Conservation (phyloP, 225 moss, liverwort and hornwort species). For the Physcomitrellopsis africana region DNA sequence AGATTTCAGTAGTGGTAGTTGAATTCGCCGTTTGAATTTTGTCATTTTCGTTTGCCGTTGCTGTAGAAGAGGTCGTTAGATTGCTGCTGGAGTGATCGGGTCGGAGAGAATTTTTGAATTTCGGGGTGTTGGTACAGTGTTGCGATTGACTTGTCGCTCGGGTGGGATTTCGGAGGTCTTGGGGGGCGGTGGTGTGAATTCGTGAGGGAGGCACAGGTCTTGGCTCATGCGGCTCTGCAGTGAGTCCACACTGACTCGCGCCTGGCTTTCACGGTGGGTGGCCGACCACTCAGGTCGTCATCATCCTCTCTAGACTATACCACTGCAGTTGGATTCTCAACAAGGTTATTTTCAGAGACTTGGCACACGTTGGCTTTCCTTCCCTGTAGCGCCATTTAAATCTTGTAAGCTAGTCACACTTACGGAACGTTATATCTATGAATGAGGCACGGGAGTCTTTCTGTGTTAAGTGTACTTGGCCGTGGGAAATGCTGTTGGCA, state of each 20-base stretch:
- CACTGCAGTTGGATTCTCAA: slow-evolving; percentile 1
- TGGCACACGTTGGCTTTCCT: background rate
- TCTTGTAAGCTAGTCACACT: slow-evolving; percentile 12
- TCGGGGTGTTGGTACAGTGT: background rate
- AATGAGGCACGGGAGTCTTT: background rate
- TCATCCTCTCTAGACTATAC: slow-evolving; percentile 6
- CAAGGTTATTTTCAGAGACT: background rate
- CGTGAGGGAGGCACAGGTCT: background rate
- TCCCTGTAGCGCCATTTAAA: background rate
- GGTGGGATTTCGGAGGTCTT: slow-evolving; percentile 10
- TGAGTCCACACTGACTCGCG: background rate
- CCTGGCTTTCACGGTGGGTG: slow-evolving; percentile 8
- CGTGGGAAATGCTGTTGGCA: background rate
- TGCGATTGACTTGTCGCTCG: background rate
- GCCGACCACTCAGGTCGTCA: slow-evolving; percentile 1
- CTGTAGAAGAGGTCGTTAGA: background rate
- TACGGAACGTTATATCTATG: slow-evolving; percentile 1
- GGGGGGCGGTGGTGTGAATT: background rate
- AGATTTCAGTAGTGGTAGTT: slow-evolving; percentile 8
- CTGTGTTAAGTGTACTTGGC: slow-evolving; percentile 7
- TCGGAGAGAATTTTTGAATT: slow-evolving; percentile 8
- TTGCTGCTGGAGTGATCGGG: background rate
- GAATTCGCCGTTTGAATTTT: slow-evolving; percentile 5
- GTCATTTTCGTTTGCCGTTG: background rate
- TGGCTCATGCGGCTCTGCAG: slow-evolving; percentile 6